Conservation (phyloP, 2,329 filamentous ascomycete species). For the Tolypocladium guangdongense region DNA sequence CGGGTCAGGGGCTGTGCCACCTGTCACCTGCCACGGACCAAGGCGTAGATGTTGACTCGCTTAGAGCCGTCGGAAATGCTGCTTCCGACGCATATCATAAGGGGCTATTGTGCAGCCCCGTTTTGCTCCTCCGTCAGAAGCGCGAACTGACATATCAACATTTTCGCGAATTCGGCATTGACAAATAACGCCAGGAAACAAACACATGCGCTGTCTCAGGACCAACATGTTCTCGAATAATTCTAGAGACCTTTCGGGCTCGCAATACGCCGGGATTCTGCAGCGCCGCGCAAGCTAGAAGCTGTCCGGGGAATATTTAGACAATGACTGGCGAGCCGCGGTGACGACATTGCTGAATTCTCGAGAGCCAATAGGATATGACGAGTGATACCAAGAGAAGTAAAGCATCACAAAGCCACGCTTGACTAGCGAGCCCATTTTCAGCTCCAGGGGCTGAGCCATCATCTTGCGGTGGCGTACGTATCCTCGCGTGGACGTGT, state of each 20-base stretch:
- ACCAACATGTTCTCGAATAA: not conserved
- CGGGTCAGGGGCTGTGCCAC: not conserved
- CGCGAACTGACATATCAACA: not conserved
- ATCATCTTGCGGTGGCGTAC: not conserved
- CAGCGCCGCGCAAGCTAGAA: not conserved
- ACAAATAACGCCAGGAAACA: not conserved
- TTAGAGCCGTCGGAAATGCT: not conserved
- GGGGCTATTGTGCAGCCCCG: not conserved
- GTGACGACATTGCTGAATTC: not conserved
- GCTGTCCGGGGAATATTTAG: not conserved
- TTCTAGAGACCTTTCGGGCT: not conserved
- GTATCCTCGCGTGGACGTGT: not conserved
- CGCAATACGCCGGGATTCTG: not conserved
- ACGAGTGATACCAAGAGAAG: not conserved
- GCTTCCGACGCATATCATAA: not conserved
- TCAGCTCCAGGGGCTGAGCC: not conserved
- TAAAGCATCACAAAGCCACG: too few relatives aligned
- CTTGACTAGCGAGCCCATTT: not conserved
- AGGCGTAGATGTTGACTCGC: not conserved
- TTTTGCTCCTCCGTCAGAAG: not conserved
- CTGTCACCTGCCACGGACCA: not conserved
- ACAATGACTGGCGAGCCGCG: not conserved
- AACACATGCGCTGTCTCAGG: not conserved
- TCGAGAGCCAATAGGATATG: not conserved
- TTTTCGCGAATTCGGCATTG: not conserved